A percentile compares a stretch with the other conserved stretches of the same genome.
These are phyloP conservation scores for Linnemannia exigua DNA, from an alignment of 192 early-diverging fungal genomes.

Conservation along the genomic window DNA sequence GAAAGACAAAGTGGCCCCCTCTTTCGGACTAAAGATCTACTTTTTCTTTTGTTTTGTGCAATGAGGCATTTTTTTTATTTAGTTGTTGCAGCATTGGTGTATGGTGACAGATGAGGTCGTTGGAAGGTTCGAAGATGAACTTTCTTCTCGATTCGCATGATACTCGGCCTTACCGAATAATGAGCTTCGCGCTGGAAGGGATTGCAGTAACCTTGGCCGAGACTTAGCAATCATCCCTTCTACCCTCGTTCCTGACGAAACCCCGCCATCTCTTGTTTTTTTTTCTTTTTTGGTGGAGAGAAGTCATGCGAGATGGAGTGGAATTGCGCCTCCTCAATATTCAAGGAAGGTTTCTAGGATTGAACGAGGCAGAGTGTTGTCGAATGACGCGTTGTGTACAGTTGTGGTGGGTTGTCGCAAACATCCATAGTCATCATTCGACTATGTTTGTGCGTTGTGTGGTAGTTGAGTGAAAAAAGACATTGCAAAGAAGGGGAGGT, in stretches of 20 bases:
- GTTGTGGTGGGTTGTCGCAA: background rate
- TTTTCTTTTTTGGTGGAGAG: background rate
- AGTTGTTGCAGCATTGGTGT: background rate
- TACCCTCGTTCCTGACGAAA: background rate
- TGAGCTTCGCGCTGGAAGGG: background rate
- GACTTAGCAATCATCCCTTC: background rate
- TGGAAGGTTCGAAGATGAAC: background rate
- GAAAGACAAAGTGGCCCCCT: background rate
- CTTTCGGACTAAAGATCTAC: background rate
- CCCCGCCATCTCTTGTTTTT: background rate
- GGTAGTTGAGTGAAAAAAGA: background rate
- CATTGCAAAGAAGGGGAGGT: background rate
- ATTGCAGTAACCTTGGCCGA: background rate
- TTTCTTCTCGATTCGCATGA: background rate
- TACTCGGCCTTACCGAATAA: background rate
- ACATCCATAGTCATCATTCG: background rate
- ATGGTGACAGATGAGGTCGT: background rate
- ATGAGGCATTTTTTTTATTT: constrained; percentile 3
- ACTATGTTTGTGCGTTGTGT: background rate
- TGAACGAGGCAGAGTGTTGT: background rate
- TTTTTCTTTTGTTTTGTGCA: background rate
- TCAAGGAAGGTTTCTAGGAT: background rate
- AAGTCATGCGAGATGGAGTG: background rate
- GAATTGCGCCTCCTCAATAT: background rate
- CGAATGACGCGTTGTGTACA: background rate